Evolutionary conservation across 2,329 filamentous ascomycete genomes (phyloP), one percentile per base, ranked within the genome.

Genomic region (Polychaeton citri): DNA sequence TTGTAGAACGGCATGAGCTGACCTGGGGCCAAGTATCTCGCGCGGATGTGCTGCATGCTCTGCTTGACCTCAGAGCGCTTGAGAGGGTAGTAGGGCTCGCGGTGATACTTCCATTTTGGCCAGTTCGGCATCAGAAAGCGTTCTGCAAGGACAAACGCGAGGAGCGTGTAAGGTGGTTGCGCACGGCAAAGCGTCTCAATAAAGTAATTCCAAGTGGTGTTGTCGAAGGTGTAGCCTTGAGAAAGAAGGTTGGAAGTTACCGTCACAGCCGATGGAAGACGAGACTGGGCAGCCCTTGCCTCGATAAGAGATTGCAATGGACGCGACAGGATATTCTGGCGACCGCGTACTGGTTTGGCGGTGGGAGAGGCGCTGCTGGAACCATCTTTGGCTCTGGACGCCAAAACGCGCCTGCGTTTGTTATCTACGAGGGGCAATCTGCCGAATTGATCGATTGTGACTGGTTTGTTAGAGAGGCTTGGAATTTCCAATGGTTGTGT

Each of bases 151-250:
- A 62, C 53, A 59, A 90, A 93, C 24, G 86, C 86, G 15, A 79
- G 66, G 33, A 73, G 60, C 48, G 71, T 69, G 32, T 70, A 66
- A 12, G 55, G 49, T 17, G 54, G 54, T 32, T 70, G 68, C 36
- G 75, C 65, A 10, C 66, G 62, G 17, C 76, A 73, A 19, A 95
- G 72, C 34, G 69, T 59, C 48, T 80, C 74, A 37, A 94, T 69
- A 44, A 82, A 77, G 34, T 72, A 67, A 53, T 93, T 90, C 85
- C 85, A 93, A 46, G 83, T 86, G 48, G 70, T 71, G 53, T 73
- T 78, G 50, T 84, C 79, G 38, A 95, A 59, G 19, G 65, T 62
- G 62, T 88, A 95, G 8, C 87, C 88, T 28, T 70, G 66, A 2
- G 55, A 53, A 6, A 73, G 63, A 8, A 87, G 63, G n/a, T 69